phyloP scores from a whole-genome alignment of 176 grass and related monocot genomes.

The Paspalum notatum region DNA sequence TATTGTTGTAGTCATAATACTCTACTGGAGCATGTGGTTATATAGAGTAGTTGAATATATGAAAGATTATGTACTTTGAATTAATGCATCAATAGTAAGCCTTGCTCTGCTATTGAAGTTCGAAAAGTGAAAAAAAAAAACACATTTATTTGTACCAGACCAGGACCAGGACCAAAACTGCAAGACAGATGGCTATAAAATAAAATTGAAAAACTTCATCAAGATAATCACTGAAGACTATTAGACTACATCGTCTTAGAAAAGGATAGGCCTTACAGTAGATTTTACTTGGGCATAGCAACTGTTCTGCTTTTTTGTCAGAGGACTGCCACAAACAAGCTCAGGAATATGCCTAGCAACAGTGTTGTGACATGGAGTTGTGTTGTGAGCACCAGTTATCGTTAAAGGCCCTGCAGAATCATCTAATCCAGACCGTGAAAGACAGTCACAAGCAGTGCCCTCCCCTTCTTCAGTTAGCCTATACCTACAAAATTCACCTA shows the following conservation, averaged over 20 bases:
- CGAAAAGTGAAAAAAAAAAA: conserved; percentile 14
- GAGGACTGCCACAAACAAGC: conserved; percentile 18
- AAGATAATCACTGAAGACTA: conserved; percentile 28
- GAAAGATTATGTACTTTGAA: conserved; percentile 1
- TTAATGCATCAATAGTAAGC: conserved; percentile 2
- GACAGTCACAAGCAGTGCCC: conserved; percentile 63
- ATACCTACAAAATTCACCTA: conserved; percentile 53
- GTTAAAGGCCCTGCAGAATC: conserved; percentile 30
- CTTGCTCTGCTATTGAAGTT: conserved; percentile 5
- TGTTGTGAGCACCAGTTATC: not conserved
- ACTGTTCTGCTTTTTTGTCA: conserved; percentile 33
- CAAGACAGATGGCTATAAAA: not conserved
- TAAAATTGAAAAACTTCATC: conserved; percentile 13
- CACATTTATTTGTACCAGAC: not conserved
- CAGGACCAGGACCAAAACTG: not conserved
- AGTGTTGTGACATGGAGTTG: conserved; percentile 14
- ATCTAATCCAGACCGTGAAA: conserved; percentile 64
- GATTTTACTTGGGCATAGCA: conserved; percentile 24
- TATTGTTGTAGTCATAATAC: not conserved
- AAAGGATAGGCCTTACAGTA: conserved; percentile 31
- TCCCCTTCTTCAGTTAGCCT: conserved; percentile 77
- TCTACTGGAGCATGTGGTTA: not conserved
- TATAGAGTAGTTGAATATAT: conserved; percentile 1
- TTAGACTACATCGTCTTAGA: not conserved
- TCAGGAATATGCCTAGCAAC: conserved; percentile 20